phyloP scores from a whole-genome alignment of 2,329 filamentous ascomycete genomes.

The Rhynchosporium agropyri region DNA sequence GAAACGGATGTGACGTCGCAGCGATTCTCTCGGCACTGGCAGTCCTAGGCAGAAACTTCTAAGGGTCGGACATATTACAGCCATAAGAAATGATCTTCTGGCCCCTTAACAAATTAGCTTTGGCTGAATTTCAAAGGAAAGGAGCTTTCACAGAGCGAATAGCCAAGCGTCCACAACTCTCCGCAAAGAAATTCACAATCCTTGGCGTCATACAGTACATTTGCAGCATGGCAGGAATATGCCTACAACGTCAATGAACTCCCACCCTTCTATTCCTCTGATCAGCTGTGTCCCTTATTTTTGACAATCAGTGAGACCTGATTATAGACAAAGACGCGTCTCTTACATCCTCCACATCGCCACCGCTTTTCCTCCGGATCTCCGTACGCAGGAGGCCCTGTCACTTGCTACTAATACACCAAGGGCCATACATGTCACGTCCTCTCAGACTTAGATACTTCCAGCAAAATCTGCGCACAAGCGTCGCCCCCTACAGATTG shows the following conservation, averaged over 20 bases:
- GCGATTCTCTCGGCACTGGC: neutral
- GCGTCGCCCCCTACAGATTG: no score
- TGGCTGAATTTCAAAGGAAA: neutral
- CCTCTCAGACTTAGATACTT: no score
- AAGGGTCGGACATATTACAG: neutral
- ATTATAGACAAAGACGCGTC: neutral
- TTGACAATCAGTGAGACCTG: neutral
- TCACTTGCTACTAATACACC: neutral
- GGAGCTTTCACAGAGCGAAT: neutral
- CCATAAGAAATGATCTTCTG: neutral
- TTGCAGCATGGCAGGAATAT: neutral
- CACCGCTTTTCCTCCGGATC: neutral
- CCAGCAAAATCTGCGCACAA: no score
- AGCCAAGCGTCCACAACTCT: neutral
- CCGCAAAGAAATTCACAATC: neutral
- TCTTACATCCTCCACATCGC: neutral
- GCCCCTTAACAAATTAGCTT: neutral
- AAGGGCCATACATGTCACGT: no score
- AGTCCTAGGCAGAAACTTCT: neutral
- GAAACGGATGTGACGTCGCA: neutral
- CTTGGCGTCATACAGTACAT: neutral
- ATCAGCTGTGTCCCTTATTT: neutral
- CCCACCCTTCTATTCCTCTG: neutral
- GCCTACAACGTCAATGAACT: neutral
- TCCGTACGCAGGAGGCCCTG: neutral